Percentiles rank a stretch among this genome's conserved stretches.
Evolutionary conservation across 352 stramenopile genomes (phyloP).

Genomic region (Globisporangium yorkense): DNA sequence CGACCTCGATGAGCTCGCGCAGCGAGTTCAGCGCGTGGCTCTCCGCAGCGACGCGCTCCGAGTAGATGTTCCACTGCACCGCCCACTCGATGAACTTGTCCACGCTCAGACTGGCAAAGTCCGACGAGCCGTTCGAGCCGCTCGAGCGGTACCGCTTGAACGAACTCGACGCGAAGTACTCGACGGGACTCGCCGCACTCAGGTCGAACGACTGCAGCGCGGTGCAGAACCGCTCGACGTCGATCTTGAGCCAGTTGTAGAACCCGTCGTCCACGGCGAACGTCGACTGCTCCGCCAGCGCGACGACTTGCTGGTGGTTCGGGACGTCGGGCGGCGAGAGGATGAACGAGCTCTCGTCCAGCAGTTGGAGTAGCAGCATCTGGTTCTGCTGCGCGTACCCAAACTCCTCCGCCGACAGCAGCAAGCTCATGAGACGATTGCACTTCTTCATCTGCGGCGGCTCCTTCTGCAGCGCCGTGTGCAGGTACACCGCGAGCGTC

Average conservation of each 20-base stretch:
- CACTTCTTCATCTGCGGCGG: constrained; percentile 61
- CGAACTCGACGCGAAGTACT: constrained; percentile 26
- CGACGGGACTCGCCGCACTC: constrained; percentile 28
- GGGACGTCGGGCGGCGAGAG: constrained; percentile 54
- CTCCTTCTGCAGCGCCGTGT: constrained; percentile 63
- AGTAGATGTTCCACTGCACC: constrained; percentile 83
- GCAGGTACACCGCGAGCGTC: constrained; percentile 69
- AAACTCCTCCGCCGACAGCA: constrained; percentile 36
- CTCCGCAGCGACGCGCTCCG: constrained; percentile 72
- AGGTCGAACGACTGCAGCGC: constrained; percentile 56
- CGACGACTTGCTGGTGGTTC: constrained; percentile 62
- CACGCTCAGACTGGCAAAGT: constrained; percentile 25
- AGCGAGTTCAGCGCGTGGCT: constrained; percentile 76
- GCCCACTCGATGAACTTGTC: constrained; percentile 70
- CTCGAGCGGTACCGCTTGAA: constrained; percentile 64
- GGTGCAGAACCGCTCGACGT: constrained; percentile 68
- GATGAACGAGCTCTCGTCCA: constrained; percentile 62
- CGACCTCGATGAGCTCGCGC: constrained; percentile 69
- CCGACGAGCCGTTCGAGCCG: constrained; percentile 19
- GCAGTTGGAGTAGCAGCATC: constrained; percentile 64
- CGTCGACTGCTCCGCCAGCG: constrained; percentile 61
- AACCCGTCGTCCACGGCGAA: constrained; percentile 46
- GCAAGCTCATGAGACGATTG: constrained; percentile 51
- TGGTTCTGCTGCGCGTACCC: constrained; percentile 36
- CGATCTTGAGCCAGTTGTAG: constrained; percentile 82